Base-by-base conservation (phyloP, 176 grass and related monocot genomes). In the Cenchrus americanus region DNA sequence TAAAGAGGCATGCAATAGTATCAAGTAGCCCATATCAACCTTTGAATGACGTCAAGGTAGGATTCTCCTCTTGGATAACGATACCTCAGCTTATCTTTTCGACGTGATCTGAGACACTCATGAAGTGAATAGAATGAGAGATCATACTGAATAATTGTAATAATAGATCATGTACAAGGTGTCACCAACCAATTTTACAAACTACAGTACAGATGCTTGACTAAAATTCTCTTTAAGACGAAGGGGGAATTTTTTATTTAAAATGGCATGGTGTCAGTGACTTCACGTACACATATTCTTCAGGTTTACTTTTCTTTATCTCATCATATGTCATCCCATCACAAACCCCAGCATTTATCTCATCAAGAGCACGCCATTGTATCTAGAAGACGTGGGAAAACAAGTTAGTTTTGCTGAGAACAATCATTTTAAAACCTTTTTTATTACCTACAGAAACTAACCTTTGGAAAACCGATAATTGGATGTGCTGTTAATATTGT, bases 291-390 rank as follows among this genome's bases (percentile, higher is more conserved):
- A 92, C 96, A 60, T 95, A 95, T 88, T 95, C 93, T 74, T 95
- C 96, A 72, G 93, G 96, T 82, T 95, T 98, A 73, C 72, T 95
- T 92, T 92, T 92, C 85, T 95, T 92, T 86, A 98, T 92, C 80
- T 98, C 96, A 85, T 98, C 93, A 86, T 98, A 95, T 74, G 96
- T 95, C 96, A 98, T 98, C 47, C 96, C 96, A 92, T 94, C 96
- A 87, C 93, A 98, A 9, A 92, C 70, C 57, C 96, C 96, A 66
- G 83, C 83, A 72, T 98, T 93, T 92, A 98, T 98, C 83, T 98
- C 96, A 81, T 98, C 96, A 85, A 98, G 91, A 65, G 96, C 96
- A 78, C 96, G 91, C 96, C 96, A 98, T 98, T 98, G 91, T 92
- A 98, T 93, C 96, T 98, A 90, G 62, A 93, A 66, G 13, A 66